Conservation (phyloP, 192 early-diverging fungal species). For the Kickxella alabastrina region DNA sequence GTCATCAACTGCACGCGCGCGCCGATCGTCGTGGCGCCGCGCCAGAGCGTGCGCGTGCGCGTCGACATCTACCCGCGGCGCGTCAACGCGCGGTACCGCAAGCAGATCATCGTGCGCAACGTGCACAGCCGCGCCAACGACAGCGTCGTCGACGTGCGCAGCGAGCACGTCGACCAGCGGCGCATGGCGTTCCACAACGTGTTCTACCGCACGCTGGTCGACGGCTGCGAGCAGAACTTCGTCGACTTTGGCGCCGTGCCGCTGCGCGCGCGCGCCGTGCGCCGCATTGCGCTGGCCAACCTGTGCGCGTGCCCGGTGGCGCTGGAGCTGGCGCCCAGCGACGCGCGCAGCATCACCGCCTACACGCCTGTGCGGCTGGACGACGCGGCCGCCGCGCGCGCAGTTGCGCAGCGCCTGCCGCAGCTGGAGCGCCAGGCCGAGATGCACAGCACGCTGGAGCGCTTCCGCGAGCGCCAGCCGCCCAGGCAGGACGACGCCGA, state of each 20-base stretch:
- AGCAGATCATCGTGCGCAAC: conserved; percentile 93
- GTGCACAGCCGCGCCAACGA: conserved; percentile 84
- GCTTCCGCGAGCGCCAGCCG: conserved; percentile 29
- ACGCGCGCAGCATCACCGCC: conserved; percentile 26
- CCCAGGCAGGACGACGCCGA: neutral
- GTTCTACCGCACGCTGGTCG: conserved; percentile 85
- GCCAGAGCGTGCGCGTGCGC: conserved; percentile 71
- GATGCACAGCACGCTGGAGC: conserved; percentile 41
- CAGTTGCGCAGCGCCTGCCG: conserved; percentile 27
- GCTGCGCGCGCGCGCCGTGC: conserved; percentile 72
- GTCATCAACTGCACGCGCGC: conserved; percentile 81
- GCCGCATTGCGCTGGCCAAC: conserved; percentile 82
- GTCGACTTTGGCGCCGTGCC: conserved; percentile 91
- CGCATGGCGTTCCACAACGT: conserved; percentile 96
- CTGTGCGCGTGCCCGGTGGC: conserved; percentile 55
- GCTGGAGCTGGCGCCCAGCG: conserved; percentile 38
- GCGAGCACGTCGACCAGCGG: conserved; percentile 93
- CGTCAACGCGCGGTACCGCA: conserved; percentile 96
- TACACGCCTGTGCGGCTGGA: neutral
- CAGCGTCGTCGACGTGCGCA: conserved; percentile 84
- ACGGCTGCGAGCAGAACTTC: conserved; percentile 83
- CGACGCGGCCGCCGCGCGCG: conserved; percentile 16
- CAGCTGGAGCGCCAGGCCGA: conserved; percentile 47
- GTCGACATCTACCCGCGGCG: conserved; percentile 96
- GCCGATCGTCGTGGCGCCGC: conserved; percentile 65